Evolutionary conservation across 139 green algal genomes (phyloP), one percentile per base, ranked within the genome.

Genomic region (Picocystis salinarum): DNA sequence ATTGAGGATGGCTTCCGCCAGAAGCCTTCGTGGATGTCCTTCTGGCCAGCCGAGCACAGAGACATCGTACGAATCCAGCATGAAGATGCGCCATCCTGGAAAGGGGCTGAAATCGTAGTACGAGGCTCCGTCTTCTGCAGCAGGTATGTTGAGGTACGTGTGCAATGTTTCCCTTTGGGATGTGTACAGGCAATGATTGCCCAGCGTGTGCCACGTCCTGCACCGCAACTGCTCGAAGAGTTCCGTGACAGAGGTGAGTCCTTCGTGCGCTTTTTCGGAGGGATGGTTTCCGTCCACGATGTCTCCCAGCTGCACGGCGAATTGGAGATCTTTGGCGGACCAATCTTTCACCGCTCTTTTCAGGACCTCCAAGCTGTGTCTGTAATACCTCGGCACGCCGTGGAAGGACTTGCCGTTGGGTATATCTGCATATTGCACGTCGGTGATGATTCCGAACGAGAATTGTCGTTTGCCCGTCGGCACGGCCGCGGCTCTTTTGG

Each of bases 181-280:
- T 59, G 86, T 91, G 56, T 85, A 87, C 9, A 91, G 46, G 48
- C 57, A 64, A 40, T 76, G 75, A 52, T 86, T 86, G 26, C 66
- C 69, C 19, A 83, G 52, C 48, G 72, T 58, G 56, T 84, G 71
- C 30, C 70, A 66, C 2, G 5, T 4, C 6, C 1, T 19, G 30
- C 48, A 33, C 25, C 53, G n/a, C 51, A 59, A 56, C 33, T 64
- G 51, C 18, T 59, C 52, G 2, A 59, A 45, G 2, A n/a, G 51
- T 1, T 28, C 51, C 23, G 11, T 56, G 13, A 9, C 4, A 17
- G 62, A 13, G 12, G 23, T 26, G 22, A 23, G 25, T 65, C 40
- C 20, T 28, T 22, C 7, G 54, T 51, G 29, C 54, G 56, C 18
- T 17, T 42, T 10, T 64, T n/a, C 17, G 61, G n/a, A 1, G 54